Evolutionary conservation across 805 yeast species (phyloP).

Genomic region (Deakozyma indianensis): DNA sequence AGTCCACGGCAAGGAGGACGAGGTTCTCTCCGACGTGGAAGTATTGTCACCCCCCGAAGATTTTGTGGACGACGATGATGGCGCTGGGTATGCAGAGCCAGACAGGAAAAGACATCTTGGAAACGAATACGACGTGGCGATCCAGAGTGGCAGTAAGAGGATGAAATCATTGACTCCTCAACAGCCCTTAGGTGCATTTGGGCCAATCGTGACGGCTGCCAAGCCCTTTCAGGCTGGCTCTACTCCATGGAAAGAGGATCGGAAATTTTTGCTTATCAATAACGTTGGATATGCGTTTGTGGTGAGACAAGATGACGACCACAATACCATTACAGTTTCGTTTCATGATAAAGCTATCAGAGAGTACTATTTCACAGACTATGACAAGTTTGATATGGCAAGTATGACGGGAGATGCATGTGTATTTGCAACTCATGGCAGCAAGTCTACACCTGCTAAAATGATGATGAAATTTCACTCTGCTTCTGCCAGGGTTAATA

Average conservation of each 20-base stretch:
- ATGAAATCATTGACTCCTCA: background rate
- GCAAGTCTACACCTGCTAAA: slow-evolving; percentile 22
- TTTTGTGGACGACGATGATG: slow-evolving; percentile 1
- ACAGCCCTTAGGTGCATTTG: background rate
- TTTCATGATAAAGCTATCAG: slow-evolving; percentile 70
- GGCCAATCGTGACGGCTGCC: slow-evolving; percentile 1
- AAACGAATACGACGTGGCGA: slow-evolving; percentile 1
- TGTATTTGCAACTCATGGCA: slow-evolving; percentile 32
- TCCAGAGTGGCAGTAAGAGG: background rate
- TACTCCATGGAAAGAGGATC: slow-evolving; percentile 62
- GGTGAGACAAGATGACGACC: slow-evolving; percentile 39
- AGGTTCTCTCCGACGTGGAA: too few species aligned
- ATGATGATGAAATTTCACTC: slow-evolving; percentile 60
- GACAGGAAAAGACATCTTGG: background rate
- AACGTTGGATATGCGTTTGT: slow-evolving; percentile 71
- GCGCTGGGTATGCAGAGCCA: slow-evolving; percentile 2
- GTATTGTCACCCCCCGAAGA: slow-evolving; percentile 2
- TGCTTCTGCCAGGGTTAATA: slow-evolving; percentile 30
- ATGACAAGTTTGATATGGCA: slow-evolving; percentile 57
- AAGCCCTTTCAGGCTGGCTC: slow-evolving; percentile 73
- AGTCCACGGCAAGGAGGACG: background rate
- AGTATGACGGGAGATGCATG: slow-evolving; percentile 55
- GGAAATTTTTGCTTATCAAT: slow-evolving; percentile 72
- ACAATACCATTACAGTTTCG: slow-evolving; percentile 67
- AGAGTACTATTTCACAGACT: slow-evolving; percentile 78